A percentile compares a stretch with the other conserved stretches of the same genome.
Evolutionary conservation across 2,329 filamentous ascomycete species (phyloP).

Genomic region (Zymoseptoria ardabiliae): DNA sequence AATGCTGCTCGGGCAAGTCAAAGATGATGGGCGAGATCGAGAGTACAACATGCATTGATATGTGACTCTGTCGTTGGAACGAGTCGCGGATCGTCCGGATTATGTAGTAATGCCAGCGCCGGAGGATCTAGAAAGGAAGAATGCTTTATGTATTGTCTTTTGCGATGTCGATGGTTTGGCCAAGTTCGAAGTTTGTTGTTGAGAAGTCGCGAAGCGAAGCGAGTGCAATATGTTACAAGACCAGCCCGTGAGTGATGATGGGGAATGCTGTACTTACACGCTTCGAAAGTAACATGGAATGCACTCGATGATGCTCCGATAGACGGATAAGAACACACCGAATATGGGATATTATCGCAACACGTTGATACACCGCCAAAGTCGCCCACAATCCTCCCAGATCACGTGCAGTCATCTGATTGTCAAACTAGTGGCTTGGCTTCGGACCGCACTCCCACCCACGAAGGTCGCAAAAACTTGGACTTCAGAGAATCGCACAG

Average conservation of each 20-base stretch:
- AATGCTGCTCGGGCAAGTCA: background rate
- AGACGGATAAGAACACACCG: no score
- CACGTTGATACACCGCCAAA: background rate
- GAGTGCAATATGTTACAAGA: background rate
- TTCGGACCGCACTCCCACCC: background rate
- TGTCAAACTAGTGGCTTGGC: background rate
- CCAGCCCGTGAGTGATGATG: background rate
- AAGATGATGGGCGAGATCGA: no score
- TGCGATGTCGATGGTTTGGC: background rate
- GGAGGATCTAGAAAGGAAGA: background rate
- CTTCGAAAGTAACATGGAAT: background rate
- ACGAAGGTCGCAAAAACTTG: background rate
- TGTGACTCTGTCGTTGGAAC: no score
- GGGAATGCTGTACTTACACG: background rate
- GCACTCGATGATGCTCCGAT: no score
- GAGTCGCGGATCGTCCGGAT: background rate
- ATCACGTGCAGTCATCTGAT: background rate
- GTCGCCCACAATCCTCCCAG: background rate
- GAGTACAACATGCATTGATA: no score
- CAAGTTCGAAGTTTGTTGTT: background rate
- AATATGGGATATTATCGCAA: no score
- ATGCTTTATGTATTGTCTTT: background rate
- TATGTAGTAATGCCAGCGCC: background rate
- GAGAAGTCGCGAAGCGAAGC: background rate
- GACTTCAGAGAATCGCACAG: background rate